phyloP scores from a whole-genome alignment of 2,329 filamentous ascomycete genomes.

The Venturia carpophila region DNA sequence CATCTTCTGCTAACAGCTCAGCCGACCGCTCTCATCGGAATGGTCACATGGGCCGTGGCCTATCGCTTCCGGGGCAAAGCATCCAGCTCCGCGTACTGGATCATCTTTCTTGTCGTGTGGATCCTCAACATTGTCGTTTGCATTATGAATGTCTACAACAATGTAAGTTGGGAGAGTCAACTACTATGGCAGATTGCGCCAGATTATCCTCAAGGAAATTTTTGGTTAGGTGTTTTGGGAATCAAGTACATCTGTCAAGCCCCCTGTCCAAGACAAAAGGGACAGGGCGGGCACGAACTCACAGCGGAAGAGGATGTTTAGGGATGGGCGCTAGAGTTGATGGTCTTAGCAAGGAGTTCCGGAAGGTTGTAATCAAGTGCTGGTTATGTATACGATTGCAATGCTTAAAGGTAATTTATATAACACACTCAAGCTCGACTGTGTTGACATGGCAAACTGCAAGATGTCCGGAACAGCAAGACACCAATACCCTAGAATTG shows the following conservation, averaged over 20 bases:
- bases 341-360: neutral
- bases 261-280: neutral
- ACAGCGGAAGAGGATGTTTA: neutral
- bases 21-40: slow-evolving; percentile 6
- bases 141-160: slow-evolving; percentile 12
- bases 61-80: slow-evolving; percentile 12
- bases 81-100: slow-evolving; percentile 4
- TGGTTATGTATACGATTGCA: neutral
- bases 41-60: slow-evolving; percentile 5
- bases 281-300: neutral
- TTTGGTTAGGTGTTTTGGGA: slow-evolving; percentile 3
- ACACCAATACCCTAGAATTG: too few relatives aligned
- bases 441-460: too few relatives aligned
- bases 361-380: neutral
- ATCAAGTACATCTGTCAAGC: neutral
- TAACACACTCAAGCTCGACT: neutral
- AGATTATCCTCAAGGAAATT: slow-evolving; percentile 4
- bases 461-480: too few relatives aligned
- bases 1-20: neutral
- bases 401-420: neutral
- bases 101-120: slow-evolving; percentile 7
- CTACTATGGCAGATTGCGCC: neutral
- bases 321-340: neutral
- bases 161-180: slow-evolving; percentile 2
- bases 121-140: neutral